These are phyloP conservation scores for Ceratocystis smalleyi DNA, from an alignment of 2,329 filamentous ascomycete species.

Conservation along the genomic window DNA sequence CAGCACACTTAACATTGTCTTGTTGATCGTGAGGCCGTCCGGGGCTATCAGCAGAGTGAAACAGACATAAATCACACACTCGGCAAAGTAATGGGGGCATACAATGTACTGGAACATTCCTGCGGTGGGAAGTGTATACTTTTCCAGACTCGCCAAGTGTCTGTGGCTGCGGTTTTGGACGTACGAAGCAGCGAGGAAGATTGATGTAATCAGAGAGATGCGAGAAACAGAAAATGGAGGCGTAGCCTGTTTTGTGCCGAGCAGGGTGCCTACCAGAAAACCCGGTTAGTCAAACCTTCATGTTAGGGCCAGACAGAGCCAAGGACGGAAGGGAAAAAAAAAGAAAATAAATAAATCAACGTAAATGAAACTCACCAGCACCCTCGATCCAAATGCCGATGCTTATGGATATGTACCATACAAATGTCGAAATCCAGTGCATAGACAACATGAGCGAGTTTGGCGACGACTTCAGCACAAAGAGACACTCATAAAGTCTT, in stretches of 20 bases:
- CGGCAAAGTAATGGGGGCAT: conserved; percentile 83
- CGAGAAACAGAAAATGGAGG: conserved; percentile 3
- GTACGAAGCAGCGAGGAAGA: conserved; percentile 55
- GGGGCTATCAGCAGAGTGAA: conserved; percentile 63
- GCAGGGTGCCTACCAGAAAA: not conserved
- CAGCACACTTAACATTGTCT: conserved; percentile 53
- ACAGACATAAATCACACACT: conserved; percentile 71
- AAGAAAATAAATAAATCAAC: too few species aligned
- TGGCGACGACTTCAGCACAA: conserved; percentile 46
- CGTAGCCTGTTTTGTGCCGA: not conserved
- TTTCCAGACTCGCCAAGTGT: conserved; percentile 54
- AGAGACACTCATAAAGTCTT: conserved; percentile 59
- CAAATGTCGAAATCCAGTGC: conserved; percentile 65
- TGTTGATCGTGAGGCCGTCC: conserved; percentile 47
- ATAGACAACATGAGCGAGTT: conserved; percentile 69
- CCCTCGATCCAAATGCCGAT: conserved; percentile 76
- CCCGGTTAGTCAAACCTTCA: not conserved
- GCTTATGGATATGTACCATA: conserved; percentile 60
- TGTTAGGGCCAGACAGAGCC: not conserved
- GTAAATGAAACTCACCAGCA: conserved; percentile 37
- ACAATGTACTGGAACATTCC: conserved; percentile 57
- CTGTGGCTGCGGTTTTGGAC: conserved; percentile 62
- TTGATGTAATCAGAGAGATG: conserved; percentile 32
- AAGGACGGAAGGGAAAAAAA: not conserved
- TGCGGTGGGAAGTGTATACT: conserved; percentile 66